Evolutionary conservation across 192 early-diverging fungal species (phyloP), one percentile per base, ranked within the genome.

Genomic region (Diversispora epigaea): DNA sequence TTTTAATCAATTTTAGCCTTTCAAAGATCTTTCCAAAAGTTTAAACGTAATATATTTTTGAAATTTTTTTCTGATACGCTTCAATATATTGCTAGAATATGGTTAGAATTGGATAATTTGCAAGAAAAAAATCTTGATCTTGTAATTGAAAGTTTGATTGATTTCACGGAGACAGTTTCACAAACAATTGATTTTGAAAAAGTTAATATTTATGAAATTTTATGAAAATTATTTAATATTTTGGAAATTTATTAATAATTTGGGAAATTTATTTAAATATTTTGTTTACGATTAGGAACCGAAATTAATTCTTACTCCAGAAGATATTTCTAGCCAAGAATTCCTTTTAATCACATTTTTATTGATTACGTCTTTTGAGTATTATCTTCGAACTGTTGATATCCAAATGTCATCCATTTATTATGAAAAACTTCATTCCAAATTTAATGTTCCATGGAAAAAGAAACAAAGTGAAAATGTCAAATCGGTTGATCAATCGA

Each of bases 341-440:
- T 69, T 44, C 15, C 39, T 50, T 54, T 49, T 54, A 50, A 54
- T 43, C 14, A 54, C 22, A 52, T 54, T 39, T 69, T 69, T 69
- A 52, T 32, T 69, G 12, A 12, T 54, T 1, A 25, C 21, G 22
- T 54, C 45, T 17, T 64, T 64, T 64, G 68, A 69, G 11, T 9
- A 54, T 15, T 69, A 39, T 54, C 10, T 52, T 69, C 47, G 32
- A 54, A 25, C 68, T 1, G 19, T 32, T 54, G 21, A 39, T 4
- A 69, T 69, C 0, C 68, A 45, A 50, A 54, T 69, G 68, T 69
- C 68, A 6, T 22, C 46, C 3, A 52, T 49, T 1, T 69, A 69
- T 41, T 69, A 54, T 52, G 46, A 69, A 49, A 69, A 15, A n/a
- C 52, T 50, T 25, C 68, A 69, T 14, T 47, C 68, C 4, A 69